Evolutionary conservation across 805 yeast species (phyloP).

Genomic region (Priceomyces medius): DNA sequence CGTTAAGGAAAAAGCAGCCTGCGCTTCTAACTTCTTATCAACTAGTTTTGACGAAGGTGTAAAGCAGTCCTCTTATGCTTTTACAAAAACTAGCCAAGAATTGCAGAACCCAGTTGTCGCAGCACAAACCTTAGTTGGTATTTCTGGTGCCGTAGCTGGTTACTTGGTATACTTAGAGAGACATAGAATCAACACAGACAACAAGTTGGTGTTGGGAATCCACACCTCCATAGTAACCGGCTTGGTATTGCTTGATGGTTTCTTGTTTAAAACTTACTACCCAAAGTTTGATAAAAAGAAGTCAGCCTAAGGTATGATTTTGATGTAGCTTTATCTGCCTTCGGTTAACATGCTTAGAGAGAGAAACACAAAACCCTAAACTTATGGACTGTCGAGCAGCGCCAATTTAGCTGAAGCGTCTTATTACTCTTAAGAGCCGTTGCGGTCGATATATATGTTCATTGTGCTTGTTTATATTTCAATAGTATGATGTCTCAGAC

Average conservation of each 20-base stretch:
- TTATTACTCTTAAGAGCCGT: background rate
- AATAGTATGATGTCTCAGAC: background rate
- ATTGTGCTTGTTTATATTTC: constrained; percentile 3
- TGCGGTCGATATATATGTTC: constrained; percentile 1
- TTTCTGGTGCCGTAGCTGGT: constrained; percentile 48
- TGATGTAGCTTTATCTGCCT: background rate
- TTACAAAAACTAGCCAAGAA: constrained; percentile 31
- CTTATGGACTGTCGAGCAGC: background rate
- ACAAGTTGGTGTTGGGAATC: constrained; percentile 45
- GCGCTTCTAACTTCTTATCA: constrained; percentile 9
- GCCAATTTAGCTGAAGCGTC: background rate
- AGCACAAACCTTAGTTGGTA: constrained; percentile 49
- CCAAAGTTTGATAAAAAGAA: constrained; percentile 48
- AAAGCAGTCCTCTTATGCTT: constrained; percentile 13
- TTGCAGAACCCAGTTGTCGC: constrained; percentile 63
- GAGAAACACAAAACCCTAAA: background rate
- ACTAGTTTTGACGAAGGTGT: constrained; percentile 13
- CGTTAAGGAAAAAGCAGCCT: constrained; percentile 10
- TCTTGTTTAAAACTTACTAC: constrained; percentile 52
- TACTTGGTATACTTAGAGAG: constrained; percentile 52
- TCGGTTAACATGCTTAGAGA: background rate
- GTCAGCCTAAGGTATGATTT: background rate
- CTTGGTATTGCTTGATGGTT: constrained; percentile 53
- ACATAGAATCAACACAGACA: constrained; percentile 44
- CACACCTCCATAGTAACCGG: constrained; percentile 56